Evolutionary conservation across 805 yeast species (phyloP), one percentile per base, ranked within the genome.

Genomic region (Lachancea dasiensis): DNA sequence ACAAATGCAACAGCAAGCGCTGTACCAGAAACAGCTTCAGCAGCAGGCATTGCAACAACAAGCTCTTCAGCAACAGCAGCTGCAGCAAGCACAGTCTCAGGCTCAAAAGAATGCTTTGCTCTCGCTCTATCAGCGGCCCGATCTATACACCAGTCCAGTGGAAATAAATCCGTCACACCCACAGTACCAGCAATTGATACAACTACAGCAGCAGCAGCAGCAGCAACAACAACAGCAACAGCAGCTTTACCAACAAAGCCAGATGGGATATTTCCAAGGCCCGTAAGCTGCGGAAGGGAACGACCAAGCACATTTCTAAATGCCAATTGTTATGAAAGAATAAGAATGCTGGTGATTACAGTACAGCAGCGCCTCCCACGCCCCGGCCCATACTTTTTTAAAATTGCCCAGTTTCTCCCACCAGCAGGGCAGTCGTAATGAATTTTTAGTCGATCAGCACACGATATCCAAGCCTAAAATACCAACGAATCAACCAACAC

Each of bases 51-150:
- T 34, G 19, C 51, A 27, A 13, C 31, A 28, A 25, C 44, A 36
- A 17, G 21, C 21, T 27, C 44, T 51, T 17, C 42, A 48, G 25
- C 47, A 50, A 36, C 47, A 44, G 5, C 27, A 49, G 10, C 27
- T 24, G 18, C 36, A 37, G 27, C 33, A 30, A 14, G 41, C 36
- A 28, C 54, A 51, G 27, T 49, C 48, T 9, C 45, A 41, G 24
- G 36, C 43, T 6, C 48, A 51, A 14, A 50, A 54, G 38, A 48
- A 44, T 23, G 41, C 51, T 4, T 44, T 56, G 3, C 46, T 57
- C 54, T 47, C 52, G 8, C 44, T 58, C 27, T 58, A 58, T 28
- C 48, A 48, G 14, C 54, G 51, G 19, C 61, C 61, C 8, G 60
- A 52, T 18, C 27, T 48, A 8, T 58, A 54, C 36, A 45, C 55